Base-by-base conservation (phyloP, 257 asterid species). In the Solanum chiquidenum region DNA sequence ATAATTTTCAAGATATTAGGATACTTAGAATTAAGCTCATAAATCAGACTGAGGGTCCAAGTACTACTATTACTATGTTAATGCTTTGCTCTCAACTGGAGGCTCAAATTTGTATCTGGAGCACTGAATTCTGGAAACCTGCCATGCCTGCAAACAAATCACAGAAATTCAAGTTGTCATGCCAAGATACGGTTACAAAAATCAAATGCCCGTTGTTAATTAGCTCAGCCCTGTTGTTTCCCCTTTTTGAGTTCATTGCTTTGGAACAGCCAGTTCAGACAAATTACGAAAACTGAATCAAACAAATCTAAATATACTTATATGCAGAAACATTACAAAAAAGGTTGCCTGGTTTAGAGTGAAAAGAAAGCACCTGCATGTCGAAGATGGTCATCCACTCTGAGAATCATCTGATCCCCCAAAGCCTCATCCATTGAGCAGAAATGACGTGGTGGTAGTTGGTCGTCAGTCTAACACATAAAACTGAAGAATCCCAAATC, bases 391-490 rank as follows among this genome's bases (percentile, higher is more conserved):
- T 37, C 31, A 74, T 74, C 33, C 31, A 37, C 83, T 20, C 49
- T 37, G 83, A 35, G 82, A 74, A 74, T 37, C 83, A 60, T 21
- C 4, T 60, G 68, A 74, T 37, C 18, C 33, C 29, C 52, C 6
- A 74, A 74, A 35, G 83, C 52, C 52, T 37, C 83, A 69, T 29
- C 4, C 38, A 7, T 69, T 69, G 38, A 31, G n/a, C 76, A 29
- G 76, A 69, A 69, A 69, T 1, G n/a, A 27, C 16, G 12, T 69
- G 11, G 76, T 68, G 75, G 95, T 94, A 93, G 96, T 94, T 93
- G 97, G 96, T 94, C 93, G 93, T 94, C 98, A 93, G 94, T 94
- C 96, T 92, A 94, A 94, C 96, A 92, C 96, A 93, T 69, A 71
- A 31, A 72, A 72, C 46, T 33, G 80, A 34, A 72, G 46, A 72